Evolutionary conservation across 2,329 filamentous ascomycete genomes (phyloP), one percentile per base, ranked within the genome.

Genomic region (Ilyonectria mors-panacis): DNA sequence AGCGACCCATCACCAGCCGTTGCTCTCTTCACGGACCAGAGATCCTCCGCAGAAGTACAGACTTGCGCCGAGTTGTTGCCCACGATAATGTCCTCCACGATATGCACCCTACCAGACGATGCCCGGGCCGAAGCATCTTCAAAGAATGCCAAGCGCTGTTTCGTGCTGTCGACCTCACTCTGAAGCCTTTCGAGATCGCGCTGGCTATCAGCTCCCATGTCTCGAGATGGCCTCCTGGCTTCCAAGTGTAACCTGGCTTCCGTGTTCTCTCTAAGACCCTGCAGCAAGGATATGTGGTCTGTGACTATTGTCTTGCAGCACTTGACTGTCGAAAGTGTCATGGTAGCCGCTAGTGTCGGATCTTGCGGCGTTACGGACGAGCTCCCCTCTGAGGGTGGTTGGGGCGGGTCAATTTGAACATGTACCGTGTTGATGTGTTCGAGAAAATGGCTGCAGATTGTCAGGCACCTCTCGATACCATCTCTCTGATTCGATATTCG

Each of bases 1-100:
- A 67, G 19, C 17, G 68, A 59, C 0, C 26, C 33, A 23, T 59
- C 9, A n/a, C 70, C 70, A 3, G 70, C 69, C 9, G 8, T 66
- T 13, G 63, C 66, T 6, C 64, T 58, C 17, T 66, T 71, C 1
- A 67, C 70, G 1, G 58, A 65, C 6, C 73, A 67, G 5, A 74
- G 55, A 44, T 74, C 72, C 6, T 69, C 71, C 3, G 69, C 71
- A 13, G 70, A 73, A 3, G 71, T 64, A 59, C 70, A 66, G 15
- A 74, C 26, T 8, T 73, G 68, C 12, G 63, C 62, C 5, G 66
- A 61, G 33, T 71, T 42, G 15, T 73, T 59, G 2, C 66, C 66
- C 19, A 70, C 42, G 6, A 26, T 60, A 4, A 74, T 65, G 17
- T 73, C 60, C 35, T 73, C 70, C 19, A 74, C 57, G 8, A 74